Conservation (phyloP, 2,329 filamentous ascomycete genomes). For the Diaporthe vexans region DNA sequence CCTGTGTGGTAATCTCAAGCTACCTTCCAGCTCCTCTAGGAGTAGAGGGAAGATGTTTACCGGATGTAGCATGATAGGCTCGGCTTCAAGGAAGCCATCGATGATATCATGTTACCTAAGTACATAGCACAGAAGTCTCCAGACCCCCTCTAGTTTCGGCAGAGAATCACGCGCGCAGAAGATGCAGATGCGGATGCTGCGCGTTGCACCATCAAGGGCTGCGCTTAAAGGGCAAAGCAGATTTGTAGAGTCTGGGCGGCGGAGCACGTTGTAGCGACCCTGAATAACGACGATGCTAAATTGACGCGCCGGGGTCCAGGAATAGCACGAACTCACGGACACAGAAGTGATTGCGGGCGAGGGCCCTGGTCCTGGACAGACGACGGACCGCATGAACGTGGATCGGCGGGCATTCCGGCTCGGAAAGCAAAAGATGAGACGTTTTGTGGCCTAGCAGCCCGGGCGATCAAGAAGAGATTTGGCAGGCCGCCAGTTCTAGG, state of each 20-base stretch:
- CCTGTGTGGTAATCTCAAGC: background rate
- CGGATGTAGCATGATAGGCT: background rate
- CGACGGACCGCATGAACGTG: conserved; percentile 16
- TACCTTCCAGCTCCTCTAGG: background rate
- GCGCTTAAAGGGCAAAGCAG: background rate
- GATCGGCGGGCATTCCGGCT: conserved; percentile 19
- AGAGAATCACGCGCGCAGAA: background rate
- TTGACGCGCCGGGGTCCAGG: background rate
- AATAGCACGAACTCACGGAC: background rate
- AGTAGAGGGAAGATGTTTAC: background rate
- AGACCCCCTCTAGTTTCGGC: background rate
- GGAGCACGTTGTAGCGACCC: background rate
- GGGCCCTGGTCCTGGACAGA: conserved; percentile 14
- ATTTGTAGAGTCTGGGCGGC: background rate
- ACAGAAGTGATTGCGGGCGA: background rate
- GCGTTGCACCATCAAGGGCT: background rate
- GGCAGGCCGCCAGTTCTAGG: background rate
- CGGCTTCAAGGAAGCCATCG: background rate
- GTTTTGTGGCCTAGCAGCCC: conserved; percentile 8
- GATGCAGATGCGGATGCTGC: background rate
- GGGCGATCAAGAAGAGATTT: background rate
- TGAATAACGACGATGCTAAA: background rate
- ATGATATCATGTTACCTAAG: background rate
- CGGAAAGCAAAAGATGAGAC: conserved; percentile 23
- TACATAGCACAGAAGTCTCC: background rate